Base-by-base conservation (phyloP, 108 stramenopile genomes). In the Seminavis robusta region DNA sequence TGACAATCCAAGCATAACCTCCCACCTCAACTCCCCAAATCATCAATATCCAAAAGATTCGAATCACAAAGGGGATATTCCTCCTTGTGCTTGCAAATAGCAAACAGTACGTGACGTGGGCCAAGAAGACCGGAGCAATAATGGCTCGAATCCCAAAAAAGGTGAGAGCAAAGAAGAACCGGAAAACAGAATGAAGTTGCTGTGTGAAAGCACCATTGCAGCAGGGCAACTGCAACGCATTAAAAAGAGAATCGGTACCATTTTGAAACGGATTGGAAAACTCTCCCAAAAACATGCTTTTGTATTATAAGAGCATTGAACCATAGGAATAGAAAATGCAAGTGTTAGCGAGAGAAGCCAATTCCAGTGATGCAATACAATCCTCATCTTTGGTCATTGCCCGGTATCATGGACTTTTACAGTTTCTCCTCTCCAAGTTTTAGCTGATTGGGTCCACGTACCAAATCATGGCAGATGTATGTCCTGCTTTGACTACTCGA, bases 211-310 rank as follows among this genome's bases (percentile, higher is more conserved):
- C 60, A 37, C 71, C 65, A 52, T 63, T 71, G 65, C 71, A 69
- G 46, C 65, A 73, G 24, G 60, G 73, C 16, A 81, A 50, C 13
- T 55, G 60, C 32, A 66, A 49, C 1, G 86, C 86, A 17, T 47
- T 32, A n/a, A 48, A 25, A 1, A 58, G 32, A 24, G 83, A 56
- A 11, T 53, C 49, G 31, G 67, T 71, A 3, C 46, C 27, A 59
- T 83, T 88, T 21, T 74, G 73, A 0, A 73, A 42, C 4, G 86
- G 81, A 61, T 81, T 83, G 32, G 82, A 83, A 4, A 70, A 37
- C 59, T 88, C 86, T 41, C 86, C 86, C 28, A 72, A 28, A 19
- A 80, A 81, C 79, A 88, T 88, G 56, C 69, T n/a, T n/a, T n/a
- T n/a, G n/a, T n/a, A n/a, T n/a, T n/a, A n/a, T n/a, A n/a, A n/a